Conservation (phyloP, 2,329 filamentous ascomycete species). For the Saccharata proteae region DNA sequence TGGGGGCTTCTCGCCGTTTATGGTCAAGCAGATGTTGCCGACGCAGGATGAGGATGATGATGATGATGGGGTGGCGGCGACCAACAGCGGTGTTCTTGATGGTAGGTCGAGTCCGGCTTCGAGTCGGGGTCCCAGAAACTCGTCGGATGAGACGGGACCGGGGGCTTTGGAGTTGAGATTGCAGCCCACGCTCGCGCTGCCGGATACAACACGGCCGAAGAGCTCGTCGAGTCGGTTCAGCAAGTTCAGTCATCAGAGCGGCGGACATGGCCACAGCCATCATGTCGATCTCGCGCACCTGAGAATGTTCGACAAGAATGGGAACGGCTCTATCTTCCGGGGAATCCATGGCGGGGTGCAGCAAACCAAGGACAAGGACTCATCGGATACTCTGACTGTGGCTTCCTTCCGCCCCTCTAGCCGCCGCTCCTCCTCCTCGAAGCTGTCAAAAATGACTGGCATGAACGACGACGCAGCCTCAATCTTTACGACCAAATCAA, state of each 20-base stretch:
- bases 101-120: background rate
- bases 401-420: constrained; percentile 18
- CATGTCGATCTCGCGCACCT: constrained; percentile 13
- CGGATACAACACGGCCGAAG: constrained; percentile 27
- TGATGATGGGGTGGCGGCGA: constrained; percentile 9
- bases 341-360: constrained; percentile 17
- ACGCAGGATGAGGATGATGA: constrained; percentile 31
- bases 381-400: constrained; percentile 9
- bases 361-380: constrained; percentile 9
- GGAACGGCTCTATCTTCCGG: too few species aligned
- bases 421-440: constrained; percentile 17
- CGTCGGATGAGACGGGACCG: constrained; percentile 42
- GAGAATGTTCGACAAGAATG: constrained; percentile 22
- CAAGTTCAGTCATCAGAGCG: too few species aligned
- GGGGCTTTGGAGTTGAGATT: constrained; percentile 73
- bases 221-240: constrained; percentile 7
- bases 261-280: constrained; percentile 12
- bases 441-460: constrained; percentile 12
- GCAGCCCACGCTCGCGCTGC: constrained; percentile 60
- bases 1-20: constrained; percentile 51
- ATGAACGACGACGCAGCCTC: constrained; percentile 7
- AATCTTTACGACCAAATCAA: constrained; percentile 19
- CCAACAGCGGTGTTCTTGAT: constrained; percentile 2
- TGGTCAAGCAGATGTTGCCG: constrained; percentile 41
- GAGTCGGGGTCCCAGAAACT: background rate